Percentiles rank a stretch among this genome's conserved stretches.
phyloP scores from a whole-genome alignment of 192 early-diverging fungal species.

The Allomyces macrogynus region DNA sequence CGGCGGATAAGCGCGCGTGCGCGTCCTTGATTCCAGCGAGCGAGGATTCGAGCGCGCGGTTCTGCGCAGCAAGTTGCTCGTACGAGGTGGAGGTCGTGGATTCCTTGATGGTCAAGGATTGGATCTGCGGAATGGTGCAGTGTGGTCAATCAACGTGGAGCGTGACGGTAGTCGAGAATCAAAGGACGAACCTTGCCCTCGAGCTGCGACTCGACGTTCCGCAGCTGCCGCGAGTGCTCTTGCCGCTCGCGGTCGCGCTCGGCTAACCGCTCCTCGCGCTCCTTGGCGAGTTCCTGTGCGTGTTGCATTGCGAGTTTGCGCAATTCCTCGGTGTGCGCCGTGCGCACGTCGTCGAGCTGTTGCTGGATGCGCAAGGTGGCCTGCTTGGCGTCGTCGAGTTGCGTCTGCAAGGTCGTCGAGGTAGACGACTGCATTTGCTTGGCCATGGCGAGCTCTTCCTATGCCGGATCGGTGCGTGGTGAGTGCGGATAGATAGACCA shows the following conservation, averaged over 20 bases:
- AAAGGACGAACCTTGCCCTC: not conserved
- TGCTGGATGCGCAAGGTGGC: constrained; percentile 1
- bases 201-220: constrained; percentile 1
- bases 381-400: constrained; percentile 6
- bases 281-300: constrained; percentile 12
- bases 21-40: not conserved
- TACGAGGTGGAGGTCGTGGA: not conserved
- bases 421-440: not conserved
- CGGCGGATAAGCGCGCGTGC: not conserved
- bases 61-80: not conserved
- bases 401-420: constrained; percentile 4
- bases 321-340: constrained; percentile 13
- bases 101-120: not conserved
- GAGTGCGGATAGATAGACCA: too few species aligned
- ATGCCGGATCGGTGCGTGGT: not conserved
- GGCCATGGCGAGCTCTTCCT: not conserved
- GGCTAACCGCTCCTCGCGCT: constrained; percentile 9
- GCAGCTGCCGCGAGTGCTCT: constrained; percentile 8
- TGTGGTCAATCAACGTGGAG: not conserved
- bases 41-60: not conserved
- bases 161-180: not conserved
- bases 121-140: not conserved
- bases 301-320: constrained; percentile 11
- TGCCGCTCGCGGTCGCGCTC: constrained; percentile 9
- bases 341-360: constrained; percentile 14